Conservation (phyloP, 768 basidiomycete species). For the Mycena sanguinolenta region DNA sequence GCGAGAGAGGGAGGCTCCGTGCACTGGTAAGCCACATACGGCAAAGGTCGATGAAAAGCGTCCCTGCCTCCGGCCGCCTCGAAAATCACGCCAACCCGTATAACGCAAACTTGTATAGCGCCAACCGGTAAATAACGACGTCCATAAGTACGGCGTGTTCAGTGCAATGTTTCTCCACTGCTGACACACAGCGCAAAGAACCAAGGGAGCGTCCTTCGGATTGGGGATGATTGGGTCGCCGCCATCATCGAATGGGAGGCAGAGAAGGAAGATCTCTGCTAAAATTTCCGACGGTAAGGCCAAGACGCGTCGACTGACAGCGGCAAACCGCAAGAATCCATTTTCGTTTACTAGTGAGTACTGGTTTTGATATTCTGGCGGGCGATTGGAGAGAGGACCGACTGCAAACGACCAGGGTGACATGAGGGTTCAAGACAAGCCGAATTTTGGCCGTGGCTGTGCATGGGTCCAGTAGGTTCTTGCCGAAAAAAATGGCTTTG, state of each 20-base stretch:
- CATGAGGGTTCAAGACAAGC: too few relatives aligned
- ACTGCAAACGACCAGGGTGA: not conserved
- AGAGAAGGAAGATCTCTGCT: not conserved
- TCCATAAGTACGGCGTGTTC: not conserved
- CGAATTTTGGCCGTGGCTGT: too few relatives aligned
- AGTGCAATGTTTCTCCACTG: slow-evolving; percentile 1
- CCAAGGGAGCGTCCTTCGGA: not conserved
- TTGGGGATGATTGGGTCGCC: not conserved
- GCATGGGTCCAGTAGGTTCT: too few relatives aligned
- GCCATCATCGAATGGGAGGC: not conserved
- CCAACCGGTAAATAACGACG: too few relatives aligned
- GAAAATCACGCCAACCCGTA: too few relatives aligned
- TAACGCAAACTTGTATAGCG: too few relatives aligned
- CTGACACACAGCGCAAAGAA: slow-evolving; percentile 5
- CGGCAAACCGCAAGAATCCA: not conserved
- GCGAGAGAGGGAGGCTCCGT: not conserved
- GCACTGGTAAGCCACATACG: slow-evolving; percentile 5
- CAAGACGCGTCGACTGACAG: not conserved
- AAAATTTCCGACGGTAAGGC: slow-evolving; percentile 2
- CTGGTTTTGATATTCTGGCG: slow-evolving; percentile 1
- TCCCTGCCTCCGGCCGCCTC: not conserved
- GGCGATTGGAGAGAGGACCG: not conserved
- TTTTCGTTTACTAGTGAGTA: not conserved
- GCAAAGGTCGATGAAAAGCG: not conserved
- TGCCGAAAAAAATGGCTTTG: too few relatives aligned